Base-by-base conservation (phyloP, 805 yeast genomes). In the Wickerhamiella sergipiensis region DNA sequence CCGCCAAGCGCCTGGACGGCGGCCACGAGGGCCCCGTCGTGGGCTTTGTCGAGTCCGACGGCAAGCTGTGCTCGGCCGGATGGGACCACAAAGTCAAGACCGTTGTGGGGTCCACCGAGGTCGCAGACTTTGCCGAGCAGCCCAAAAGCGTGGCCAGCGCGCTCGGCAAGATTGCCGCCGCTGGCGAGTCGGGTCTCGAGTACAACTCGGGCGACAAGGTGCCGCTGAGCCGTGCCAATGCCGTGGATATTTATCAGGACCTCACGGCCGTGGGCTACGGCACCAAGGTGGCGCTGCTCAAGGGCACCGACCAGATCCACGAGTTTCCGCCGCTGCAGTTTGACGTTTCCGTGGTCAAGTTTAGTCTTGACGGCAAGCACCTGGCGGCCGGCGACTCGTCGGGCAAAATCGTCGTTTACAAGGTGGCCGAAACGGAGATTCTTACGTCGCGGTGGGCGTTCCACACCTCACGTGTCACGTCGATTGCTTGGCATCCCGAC, bases 391-490 rank as follows among this genome's bases (percentile, higher is more conserved):
- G 96, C 49, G 97, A 89, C 60, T 73, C 74, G 5, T 72, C 83
- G 49, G 98, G 98, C 33, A 92, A 90, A 65, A 86, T 88, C 56
- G 67, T 81, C n/a, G 71, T 89, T 38, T 87, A 78, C 66, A 74
- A 78, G 55, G 64, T 79, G 6, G 64, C 64, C 2, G 80, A 79
- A 40, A 76, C 71, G 48, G 57, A 74, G 2, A 68, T 85, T 7
- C 60, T 65, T 18, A 87, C 97, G 2, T 79, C 94, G 0, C 78
- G 97, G 63, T 92, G 99, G 99, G 82, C 95, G 0, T 90, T 86
- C 79, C 97, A 92, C 64, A 85, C 89, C 1, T 82, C 95, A 51
- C 80, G 77, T 50, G 83, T 92, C 55, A 79, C 78, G 52, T 76
- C 81, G 29, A 84, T 92, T 46, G 66, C 79, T 22, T 92, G 97